Evolutionary conservation across 805 yeast species (phyloP).

Genomic region (Lipomyces chichibuensis): DNA sequence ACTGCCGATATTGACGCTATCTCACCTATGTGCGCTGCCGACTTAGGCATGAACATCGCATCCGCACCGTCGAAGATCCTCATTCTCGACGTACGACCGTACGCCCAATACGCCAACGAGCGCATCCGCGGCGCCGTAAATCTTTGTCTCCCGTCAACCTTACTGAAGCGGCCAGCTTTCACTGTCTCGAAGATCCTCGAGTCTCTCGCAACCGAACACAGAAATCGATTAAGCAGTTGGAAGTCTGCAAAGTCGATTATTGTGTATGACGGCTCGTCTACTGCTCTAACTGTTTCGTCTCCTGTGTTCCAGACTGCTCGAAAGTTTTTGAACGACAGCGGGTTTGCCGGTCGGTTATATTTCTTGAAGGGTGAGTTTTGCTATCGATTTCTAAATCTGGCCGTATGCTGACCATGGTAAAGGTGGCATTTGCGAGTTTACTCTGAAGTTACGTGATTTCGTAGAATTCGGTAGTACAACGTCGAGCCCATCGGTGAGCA

Average conservation of each 20-base stretch:
- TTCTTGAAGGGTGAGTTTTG: conserved; percentile 40
- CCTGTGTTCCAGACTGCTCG: conserved; percentile 29
- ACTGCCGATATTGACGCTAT: conserved; percentile 13
- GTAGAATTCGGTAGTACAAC: not conserved
- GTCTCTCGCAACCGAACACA: conserved; percentile 45
- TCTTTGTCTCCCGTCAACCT: conserved; percentile 86
- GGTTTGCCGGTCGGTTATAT: conserved; percentile 32
- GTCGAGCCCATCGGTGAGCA: not conserved
- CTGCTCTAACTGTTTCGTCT: conserved; percentile 12
- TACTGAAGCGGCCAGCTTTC: conserved; percentile 74
- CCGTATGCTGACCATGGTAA: not conserved
- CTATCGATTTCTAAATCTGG: not conserved
- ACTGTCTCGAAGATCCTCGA: conserved; percentile 51
- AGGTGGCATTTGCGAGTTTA: conserved; percentile 30
- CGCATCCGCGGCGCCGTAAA: conserved; percentile 68
- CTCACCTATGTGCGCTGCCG: conserved; percentile 19
- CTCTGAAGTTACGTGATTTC: conserved; percentile 4
- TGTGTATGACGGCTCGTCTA: conserved; percentile 55
- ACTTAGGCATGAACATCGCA: conserved; percentile 13
- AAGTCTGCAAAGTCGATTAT: conserved; percentile 43
- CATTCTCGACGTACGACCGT: conserved; percentile 80
- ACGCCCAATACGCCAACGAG: conserved; percentile 64
- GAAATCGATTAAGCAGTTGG: conserved; percentile 37
- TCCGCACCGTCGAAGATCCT: conserved; percentile 43
- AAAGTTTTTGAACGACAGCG: conserved; percentile 28